A percentile compares a stretch with the other conserved stretches of the same genome.
Conservation (phyloP, 1,284 basidiomycete species). For the Agaricales sp. region DNA sequence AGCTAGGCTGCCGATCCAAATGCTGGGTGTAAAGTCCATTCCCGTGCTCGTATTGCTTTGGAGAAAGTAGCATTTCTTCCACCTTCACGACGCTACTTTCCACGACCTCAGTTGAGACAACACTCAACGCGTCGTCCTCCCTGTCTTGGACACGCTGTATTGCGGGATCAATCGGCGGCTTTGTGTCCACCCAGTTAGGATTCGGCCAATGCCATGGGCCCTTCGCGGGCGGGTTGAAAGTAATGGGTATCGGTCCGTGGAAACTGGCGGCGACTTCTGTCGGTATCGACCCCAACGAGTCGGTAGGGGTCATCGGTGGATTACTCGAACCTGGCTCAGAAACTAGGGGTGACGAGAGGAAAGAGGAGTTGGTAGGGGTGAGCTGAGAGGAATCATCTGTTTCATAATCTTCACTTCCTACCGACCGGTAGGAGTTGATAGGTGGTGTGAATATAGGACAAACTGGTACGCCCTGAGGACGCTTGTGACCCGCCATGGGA, state of each 20-base stretch:
- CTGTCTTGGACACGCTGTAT: background rate
- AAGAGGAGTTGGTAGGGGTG: background rate
- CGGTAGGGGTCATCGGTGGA: background rate
- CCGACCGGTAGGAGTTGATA: background rate
- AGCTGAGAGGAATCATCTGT: too few species aligned
- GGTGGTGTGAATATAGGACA: conserved; percentile 12
- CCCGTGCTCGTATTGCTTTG: background rate
- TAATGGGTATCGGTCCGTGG: conserved; percentile 10
- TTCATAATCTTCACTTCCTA: too few species aligned
- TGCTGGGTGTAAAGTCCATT: background rate
- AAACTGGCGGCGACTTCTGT: too few species aligned
- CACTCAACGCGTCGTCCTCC: background rate
- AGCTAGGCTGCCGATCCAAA: background rate
- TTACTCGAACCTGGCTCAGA: too few species aligned
- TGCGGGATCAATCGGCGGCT: background rate
- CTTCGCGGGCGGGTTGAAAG: conserved; percentile 19
- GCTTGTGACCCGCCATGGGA: conserved; percentile 8
- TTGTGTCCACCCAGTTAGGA: conserved; percentile 24
- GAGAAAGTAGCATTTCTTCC: background rate
- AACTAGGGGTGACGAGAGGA: too few species aligned
- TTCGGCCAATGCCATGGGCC: conserved; percentile 22
- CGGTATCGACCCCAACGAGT: too few species aligned
- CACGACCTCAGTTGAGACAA: background rate
- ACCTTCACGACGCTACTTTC: background rate
- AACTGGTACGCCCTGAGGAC: background rate